A percentile compares a stretch with the other conserved stretches of the same genome.
Evolutionary conservation across 2,329 filamentous ascomycete species (phyloP).

Genomic region (Escovopsis sp.): DNA sequence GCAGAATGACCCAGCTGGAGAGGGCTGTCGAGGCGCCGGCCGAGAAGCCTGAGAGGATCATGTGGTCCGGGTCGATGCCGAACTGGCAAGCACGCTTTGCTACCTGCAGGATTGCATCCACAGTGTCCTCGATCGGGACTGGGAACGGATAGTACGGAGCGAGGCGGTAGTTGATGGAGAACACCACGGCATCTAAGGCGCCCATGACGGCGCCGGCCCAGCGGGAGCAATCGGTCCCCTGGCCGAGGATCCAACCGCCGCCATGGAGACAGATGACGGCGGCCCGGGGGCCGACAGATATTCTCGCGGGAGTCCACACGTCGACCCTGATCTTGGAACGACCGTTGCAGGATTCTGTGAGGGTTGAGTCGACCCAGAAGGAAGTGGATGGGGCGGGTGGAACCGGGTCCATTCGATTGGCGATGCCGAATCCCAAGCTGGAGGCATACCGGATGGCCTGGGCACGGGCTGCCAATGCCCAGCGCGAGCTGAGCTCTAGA

Average conservation of each 20-base stretch:
- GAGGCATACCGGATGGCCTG: slow-evolving; percentile 30
- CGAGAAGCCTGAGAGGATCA: slow-evolving; percentile 50
- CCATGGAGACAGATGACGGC: slow-evolving; percentile 54
- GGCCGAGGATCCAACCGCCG: slow-evolving; percentile 50
- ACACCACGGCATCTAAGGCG: slow-evolving; percentile 40
- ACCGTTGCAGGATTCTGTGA: slow-evolving; percentile 21
- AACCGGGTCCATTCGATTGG: slow-evolving; percentile 26
- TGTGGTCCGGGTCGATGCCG: slow-evolving; percentile 37
- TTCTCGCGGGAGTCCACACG: slow-evolving; percentile 27
- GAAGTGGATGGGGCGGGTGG: slow-evolving; percentile 24
- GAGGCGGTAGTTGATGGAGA: slow-evolving; percentile 54
- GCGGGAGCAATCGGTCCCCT: slow-evolving; percentile 46
- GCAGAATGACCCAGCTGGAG: slow-evolving; percentile 30
- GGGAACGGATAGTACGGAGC: slow-evolving; percentile 52
- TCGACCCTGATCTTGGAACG: slow-evolving; percentile 30
- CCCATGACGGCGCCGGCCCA: slow-evolving; percentile 41
- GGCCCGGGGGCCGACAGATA: slow-evolving; percentile 25
- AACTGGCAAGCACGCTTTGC: slow-evolving; percentile 40
- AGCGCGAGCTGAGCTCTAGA: slow-evolving; percentile 28
- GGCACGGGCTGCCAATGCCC: slow-evolving; percentile 27
- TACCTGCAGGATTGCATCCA: slow-evolving; percentile 49
- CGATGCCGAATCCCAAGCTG: slow-evolving; percentile 27
- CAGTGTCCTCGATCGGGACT: slow-evolving; percentile 48
- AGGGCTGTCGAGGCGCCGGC: slow-evolving; percentile 44
- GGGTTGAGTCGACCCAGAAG: slow-evolving; percentile 28